Conservation (phyloP, 306 rosid genomes). For the Sicyos baderoa region DNA sequence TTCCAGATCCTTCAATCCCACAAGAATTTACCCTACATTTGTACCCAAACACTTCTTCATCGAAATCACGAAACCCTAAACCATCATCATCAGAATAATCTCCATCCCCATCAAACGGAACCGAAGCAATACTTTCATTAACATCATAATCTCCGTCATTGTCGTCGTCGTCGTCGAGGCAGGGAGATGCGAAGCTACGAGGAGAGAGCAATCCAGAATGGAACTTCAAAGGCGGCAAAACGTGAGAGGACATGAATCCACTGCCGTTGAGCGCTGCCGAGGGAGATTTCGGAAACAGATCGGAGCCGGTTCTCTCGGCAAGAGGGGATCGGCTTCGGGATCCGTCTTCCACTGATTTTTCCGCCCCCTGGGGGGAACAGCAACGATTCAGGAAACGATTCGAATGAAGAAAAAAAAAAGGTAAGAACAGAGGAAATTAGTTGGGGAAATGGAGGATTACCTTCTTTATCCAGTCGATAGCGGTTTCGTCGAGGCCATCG, state of each 20-base stretch:
- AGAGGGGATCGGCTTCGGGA: constrained; percentile 50
- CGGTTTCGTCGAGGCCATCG: constrained; percentile 83
- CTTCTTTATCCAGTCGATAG: constrained; percentile 84
- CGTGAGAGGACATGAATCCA: constrained; percentile 32
- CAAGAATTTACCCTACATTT: constrained; percentile 3
- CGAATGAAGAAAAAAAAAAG: no score
- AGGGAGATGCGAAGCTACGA: constrained; percentile 30
- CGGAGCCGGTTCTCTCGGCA: constrained; percentile 29
- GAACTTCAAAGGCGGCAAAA: constrained; percentile 69
- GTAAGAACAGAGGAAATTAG: not conserved
- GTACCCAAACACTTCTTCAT: constrained; percentile 43
- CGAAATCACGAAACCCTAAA: constrained; percentile 28
- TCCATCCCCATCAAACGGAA: constrained; percentile 29
- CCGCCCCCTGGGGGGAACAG: constrained; percentile 38
- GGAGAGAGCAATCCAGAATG: constrained; percentile 49
- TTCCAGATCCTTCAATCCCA: constrained; percentile 18
- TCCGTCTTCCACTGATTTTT: constrained; percentile 28
- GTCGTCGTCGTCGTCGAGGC: constrained; percentile 27
- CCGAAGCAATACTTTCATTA: constrained; percentile 43
- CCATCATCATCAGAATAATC: constrained; percentile 49
- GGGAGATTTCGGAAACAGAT: constrained; percentile 53
- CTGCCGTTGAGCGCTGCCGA: constrained; percentile 21
- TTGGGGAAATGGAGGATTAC: constrained; percentile 21
- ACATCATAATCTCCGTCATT: constrained; percentile 27
- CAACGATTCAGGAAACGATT: not conserved